These are phyloP conservation scores for Aspergillus sp. DNA, from an alignment of 2,329 filamentous ascomycete species.

Conservation along the genomic window DNA sequence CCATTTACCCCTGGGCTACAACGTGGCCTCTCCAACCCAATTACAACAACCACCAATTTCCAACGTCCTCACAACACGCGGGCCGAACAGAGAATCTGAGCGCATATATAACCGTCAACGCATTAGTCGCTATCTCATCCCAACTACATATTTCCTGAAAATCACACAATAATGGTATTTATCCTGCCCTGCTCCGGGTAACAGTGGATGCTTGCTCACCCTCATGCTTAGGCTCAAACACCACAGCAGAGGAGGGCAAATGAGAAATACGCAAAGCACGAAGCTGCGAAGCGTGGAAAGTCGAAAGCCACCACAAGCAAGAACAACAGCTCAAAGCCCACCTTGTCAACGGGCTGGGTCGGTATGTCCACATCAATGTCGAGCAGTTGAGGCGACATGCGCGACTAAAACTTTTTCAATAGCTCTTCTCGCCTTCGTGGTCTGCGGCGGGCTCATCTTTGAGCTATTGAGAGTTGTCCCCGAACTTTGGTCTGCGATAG, in stretches of 20 bases:
- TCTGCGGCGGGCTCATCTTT: constrained; percentile 64
- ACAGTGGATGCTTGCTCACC: constrained; percentile 6
- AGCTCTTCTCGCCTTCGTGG: constrained; percentile 67
- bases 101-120: not conserved
- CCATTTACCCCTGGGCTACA: constrained; percentile 5
- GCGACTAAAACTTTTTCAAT: constrained; percentile 17
- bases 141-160: not conserved
- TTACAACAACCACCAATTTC: not conserved
- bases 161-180: constrained; percentile 8
- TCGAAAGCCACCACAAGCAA: constrained; percentile 52
- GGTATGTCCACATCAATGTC: constrained; percentile 53
- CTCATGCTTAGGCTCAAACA: constrained; percentile 60
- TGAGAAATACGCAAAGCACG: constrained; percentile 62
- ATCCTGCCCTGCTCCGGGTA: not conserved
- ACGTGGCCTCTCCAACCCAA: constrained; percentile 10
- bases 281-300: constrained; percentile 65
- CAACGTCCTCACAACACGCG: not conserved
- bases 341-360: constrained; percentile 62
- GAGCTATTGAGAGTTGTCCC: constrained; percentile 56
- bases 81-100: not conserved
- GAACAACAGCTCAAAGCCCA: constrained; percentile 53
- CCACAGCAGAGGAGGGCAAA: constrained; percentile 69
- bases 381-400: not conserved
- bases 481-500: constrained; percentile 44
- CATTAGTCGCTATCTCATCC: not conserved